Conservation (phyloP, 2,329 filamentous ascomycete species). For the Penicillium sp. region DNA sequence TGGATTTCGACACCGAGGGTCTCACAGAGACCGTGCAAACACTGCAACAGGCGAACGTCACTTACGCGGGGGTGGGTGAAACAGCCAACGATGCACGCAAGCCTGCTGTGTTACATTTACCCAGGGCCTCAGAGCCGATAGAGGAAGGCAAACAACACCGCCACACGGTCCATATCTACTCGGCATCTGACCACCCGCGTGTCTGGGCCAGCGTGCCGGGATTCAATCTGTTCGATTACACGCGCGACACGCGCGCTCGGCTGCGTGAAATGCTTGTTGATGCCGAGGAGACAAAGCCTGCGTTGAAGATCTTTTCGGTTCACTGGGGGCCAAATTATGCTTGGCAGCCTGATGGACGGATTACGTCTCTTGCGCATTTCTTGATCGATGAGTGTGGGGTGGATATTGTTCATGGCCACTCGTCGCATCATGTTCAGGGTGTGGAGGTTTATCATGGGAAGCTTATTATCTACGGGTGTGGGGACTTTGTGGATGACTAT, state of each 20-base stretch:
- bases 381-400: slow-evolving; percentile 44
- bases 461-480: slow-evolving; percentile 44
- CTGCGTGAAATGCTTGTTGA: slow-evolving; percentile 20
- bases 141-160: not conserved
- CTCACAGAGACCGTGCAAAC: slow-evolving; percentile 37
- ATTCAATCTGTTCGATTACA: slow-evolving; percentile 43
- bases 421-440: slow-evolving; percentile 44
- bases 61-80: slow-evolving; percentile 36
- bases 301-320: slow-evolving; percentile 40
- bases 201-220: slow-evolving; percentile 35
- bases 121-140: not conserved
- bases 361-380: slow-evolving; percentile 40
- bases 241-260: slow-evolving; percentile 18
- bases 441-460: slow-evolving; percentile 40
- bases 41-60: slow-evolving; percentile 27
- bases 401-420: slow-evolving; percentile 45
- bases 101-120: slow-evolving; percentile 32
- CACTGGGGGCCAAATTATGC: slow-evolving; percentile 46
- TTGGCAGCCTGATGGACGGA: slow-evolving; percentile 36
- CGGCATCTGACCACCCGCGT: slow-evolving; percentile 39
- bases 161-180: slow-evolving; percentile 34
- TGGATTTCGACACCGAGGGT: slow-evolving; percentile 39
- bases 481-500: slow-evolving; percentile 48
- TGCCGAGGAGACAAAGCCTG: slow-evolving; percentile 3
- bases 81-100: slow-evolving; percentile 28